These are phyloP conservation scores for Jamesozyma gamospora DNA, from an alignment of 805 yeast species.

Conservation along the genomic window DNA sequence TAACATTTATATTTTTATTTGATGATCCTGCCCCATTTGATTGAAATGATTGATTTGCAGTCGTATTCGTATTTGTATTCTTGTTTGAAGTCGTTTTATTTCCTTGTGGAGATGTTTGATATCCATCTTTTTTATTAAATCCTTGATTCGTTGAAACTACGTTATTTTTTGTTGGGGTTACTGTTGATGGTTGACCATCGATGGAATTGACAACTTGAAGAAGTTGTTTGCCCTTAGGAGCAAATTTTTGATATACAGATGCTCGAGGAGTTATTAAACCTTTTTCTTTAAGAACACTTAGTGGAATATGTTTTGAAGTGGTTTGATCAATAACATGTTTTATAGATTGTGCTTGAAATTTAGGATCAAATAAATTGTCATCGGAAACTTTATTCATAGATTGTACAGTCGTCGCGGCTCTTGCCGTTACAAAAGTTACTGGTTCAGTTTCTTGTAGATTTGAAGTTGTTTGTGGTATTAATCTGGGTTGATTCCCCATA, in stretches of 20 bases:
- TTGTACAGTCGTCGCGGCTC: conserved; percentile 49
- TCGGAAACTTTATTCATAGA: conserved; percentile 32
- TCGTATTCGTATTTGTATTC: no score
- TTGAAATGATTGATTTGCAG: not conserved
- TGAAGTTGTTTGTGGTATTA: conserved; percentile 4
- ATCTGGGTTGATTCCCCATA: conserved; percentile 14
- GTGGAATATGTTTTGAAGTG: conserved; percentile 50
- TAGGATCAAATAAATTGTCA: conserved; percentile 43
- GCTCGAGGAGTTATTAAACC: conserved; percentile 15
- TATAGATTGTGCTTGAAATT: conserved; percentile 45
- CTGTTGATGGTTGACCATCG: not conserved
- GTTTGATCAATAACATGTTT: conserved; percentile 57
- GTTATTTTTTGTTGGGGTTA: no score
- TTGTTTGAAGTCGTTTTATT: no score
- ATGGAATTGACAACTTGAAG: not conserved
- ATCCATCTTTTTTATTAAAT: no score
- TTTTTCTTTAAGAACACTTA: conserved; percentile 17
- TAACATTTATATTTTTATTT: no score
- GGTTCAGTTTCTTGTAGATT: not conserved
- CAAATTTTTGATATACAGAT: conserved; percentile 21
- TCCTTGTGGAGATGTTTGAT: no score
- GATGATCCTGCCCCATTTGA: not conserved
- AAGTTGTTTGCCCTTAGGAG: conserved; percentile 26
- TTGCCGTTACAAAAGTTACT: conserved; percentile 49
- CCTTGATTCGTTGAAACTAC: no score